Base-by-base conservation (phyloP, 192 early-diverging fungal species). In the Backusella macrospora region DNA sequence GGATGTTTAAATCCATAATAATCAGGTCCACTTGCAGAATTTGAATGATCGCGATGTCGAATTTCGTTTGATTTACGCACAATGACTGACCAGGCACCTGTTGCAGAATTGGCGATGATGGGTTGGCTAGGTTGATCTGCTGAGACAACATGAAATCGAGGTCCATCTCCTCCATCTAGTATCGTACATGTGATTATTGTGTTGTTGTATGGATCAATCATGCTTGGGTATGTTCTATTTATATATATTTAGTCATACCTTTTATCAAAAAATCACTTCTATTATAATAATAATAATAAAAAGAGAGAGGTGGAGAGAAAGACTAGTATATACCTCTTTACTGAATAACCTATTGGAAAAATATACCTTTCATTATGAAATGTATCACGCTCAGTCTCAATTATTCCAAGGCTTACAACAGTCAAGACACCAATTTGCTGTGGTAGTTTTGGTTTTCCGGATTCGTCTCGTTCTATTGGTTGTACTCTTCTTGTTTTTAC, bases 361-460 rank as follows among this genome's bases (percentile, higher is more conserved):
- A 97, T 96, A 76, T 97, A 96, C 12, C 94, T 86, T 77, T 96
- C 94, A 70, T 86, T 94, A 73, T 97, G 95, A 77, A 92, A 97
- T 0, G 86, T 83, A 49, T 90, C 85, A 12, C 90, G 85, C 72
- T 95, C 91, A 75, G 81, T 84, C 6, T 92, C 83, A 9, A 97
- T 88, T 15, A 63, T 73, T 16, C 96, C 96, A 37, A 95, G 83
- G 65, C 69, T 74, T 12, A 88, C 74, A 21, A 97, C 82, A 6
- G 91, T 94, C 10, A 95, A 83, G 23, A 93, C 86, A 3, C 95
- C 96, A 15, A 94, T 82, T 49, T 90, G 84, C 15, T 94, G 80
- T 0, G 96, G 96, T 59, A 96, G 78, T 29, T 89, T 85, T 8
- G 90, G 86, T 59, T 85, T 83, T 13, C 96, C 96, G 5, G 83